A percentile compares a stretch with the other conserved stretches of the same genome.
Evolutionary conservation across 768 basidiomycete genomes (phyloP).

Genomic region (Rhodotorula paludigena): DNA sequence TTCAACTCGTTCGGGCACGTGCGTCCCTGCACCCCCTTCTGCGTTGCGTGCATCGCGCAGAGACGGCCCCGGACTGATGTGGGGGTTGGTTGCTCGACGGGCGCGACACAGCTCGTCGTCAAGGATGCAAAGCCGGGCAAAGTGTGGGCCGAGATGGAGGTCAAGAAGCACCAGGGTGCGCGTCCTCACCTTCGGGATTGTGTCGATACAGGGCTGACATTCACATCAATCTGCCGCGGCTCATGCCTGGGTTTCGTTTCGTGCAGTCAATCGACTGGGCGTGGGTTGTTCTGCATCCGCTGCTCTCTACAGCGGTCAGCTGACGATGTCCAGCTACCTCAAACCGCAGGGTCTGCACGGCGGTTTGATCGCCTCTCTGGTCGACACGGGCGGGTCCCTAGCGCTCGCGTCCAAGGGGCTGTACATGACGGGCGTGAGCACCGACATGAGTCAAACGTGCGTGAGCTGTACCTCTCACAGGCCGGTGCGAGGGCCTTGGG

Average conservation of each 20-base stretch:
- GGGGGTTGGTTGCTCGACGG: too few species aligned
- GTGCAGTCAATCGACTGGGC: slow-evolving; percentile 25
- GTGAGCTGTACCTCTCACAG: not conserved
- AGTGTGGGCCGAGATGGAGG: slow-evolving; percentile 16
- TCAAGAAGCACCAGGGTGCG: slow-evolving; percentile 26
- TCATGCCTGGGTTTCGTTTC: not conserved
- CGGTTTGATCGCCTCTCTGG: slow-evolving; percentile 36
- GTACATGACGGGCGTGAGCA: slow-evolving; percentile 32
- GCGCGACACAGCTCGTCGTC: slow-evolving; percentile 11
- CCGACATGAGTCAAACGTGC: slow-evolving; percentile 7
- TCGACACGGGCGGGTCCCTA: slow-evolving; percentile 40
- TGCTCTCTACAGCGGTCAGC: too few species aligned
- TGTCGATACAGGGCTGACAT: too few species aligned
- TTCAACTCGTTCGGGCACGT: slow-evolving; percentile 29
- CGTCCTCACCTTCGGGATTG: too few species aligned
- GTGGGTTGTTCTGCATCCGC: not conserved
- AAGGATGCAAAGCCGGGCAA: slow-evolving; percentile 1
- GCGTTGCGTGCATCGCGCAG: too few species aligned
- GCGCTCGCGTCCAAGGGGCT: slow-evolving; percentile 36
- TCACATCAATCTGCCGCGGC: too few species aligned
- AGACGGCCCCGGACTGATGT: not conserved
- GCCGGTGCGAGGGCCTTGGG: too few species aligned
- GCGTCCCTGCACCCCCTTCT: not conserved
- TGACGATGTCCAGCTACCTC: not conserved
- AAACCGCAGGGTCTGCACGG: slow-evolving; percentile 32